A percentile compares a stretch with the other conserved stretches of the same genome.
phyloP scores from a whole-genome alignment of 208 protist species.

The Leishmania arabica region DNA sequence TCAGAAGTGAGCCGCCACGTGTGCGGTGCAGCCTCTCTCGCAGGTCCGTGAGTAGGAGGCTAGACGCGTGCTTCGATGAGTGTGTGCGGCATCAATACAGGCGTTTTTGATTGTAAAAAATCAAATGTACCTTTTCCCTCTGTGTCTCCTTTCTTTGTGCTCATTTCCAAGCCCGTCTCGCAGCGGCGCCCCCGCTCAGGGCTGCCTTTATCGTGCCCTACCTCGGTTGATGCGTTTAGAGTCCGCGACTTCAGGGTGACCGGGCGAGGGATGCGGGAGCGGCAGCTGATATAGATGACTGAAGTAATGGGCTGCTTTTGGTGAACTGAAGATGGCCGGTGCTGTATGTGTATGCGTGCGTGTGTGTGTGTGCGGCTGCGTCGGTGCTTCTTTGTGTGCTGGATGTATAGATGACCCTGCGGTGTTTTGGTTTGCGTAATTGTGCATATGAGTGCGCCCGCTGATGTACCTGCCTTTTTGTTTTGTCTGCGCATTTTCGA shows the following conservation, averaged over 20 bases:
- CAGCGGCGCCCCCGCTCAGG: not conserved
- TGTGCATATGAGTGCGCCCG: not conserved
- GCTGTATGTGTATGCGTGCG: not conserved
- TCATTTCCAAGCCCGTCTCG: not conserved
- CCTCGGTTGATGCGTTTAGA: not conserved
- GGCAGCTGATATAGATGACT: not conserved
- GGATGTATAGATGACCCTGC: constrained; percentile 7
- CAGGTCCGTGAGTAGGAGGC: not conserved
- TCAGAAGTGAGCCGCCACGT: constrained; percentile 41
- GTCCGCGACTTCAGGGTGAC: not conserved
- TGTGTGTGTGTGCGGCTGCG: not conserved
- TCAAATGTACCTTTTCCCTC: not conserved
- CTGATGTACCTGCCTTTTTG: constrained; percentile 15
- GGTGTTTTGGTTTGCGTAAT: not conserved
- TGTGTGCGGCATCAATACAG: not conserved
- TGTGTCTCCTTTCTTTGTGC: not conserved
- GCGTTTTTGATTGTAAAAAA: not conserved
- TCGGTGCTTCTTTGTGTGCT: not conserved
- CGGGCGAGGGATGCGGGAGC: not conserved
- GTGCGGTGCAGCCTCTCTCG: not conserved
- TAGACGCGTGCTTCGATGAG: not conserved
- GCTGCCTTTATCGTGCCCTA: not conserved
- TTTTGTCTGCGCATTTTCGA: not conserved
- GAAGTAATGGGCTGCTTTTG: not conserved
- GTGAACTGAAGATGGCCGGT: not conserved